These are phyloP conservation scores for Claviceps sp. DNA, from an alignment of 2,329 filamentous ascomycete genomes.

Conservation along the genomic window DNA sequence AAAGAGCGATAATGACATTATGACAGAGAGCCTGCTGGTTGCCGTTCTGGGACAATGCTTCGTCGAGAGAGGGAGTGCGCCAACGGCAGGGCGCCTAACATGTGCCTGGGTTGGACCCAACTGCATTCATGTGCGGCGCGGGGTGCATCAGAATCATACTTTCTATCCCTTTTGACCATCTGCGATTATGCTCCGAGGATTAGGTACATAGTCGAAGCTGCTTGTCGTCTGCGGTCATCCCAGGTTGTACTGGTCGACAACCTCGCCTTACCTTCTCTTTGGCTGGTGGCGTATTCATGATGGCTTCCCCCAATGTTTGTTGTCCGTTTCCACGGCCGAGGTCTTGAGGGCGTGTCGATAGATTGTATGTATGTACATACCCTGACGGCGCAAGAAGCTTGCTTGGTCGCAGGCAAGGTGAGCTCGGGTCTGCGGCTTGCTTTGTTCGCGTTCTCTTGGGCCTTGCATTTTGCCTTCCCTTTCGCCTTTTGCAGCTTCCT, in stretches of 20 bases:
- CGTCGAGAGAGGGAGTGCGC: not conserved
- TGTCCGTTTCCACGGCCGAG: not conserved
- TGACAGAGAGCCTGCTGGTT: not conserved
- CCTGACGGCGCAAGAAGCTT: not conserved
- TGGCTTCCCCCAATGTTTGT: not conserved
- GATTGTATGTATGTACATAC: not conserved
- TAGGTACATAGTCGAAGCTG: too few relatives aligned
- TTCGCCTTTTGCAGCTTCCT: not conserved
- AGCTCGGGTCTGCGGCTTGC: not conserved
- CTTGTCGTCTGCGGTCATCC: too few relatives aligned
- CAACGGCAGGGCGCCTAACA: too few relatives aligned
- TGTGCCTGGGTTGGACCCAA: too few relatives aligned
- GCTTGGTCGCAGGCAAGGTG: not conserved
- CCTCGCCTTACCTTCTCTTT: not conserved
- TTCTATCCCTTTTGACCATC: too few relatives aligned
- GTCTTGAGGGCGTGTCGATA: conserved; percentile 5
- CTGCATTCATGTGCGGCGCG: too few relatives aligned
- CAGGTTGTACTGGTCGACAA: not conserved
- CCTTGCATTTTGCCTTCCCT: too few relatives aligned
- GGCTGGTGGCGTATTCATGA: not conserved
- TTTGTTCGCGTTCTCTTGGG: not conserved
- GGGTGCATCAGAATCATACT: too few relatives aligned
- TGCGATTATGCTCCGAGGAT: too few relatives aligned
- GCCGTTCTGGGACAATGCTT: not conserved
- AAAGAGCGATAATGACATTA: not conserved